Base-by-base conservation (phyloP, 257 asterid genomes). In the Osmanthus fragrans region DNA sequence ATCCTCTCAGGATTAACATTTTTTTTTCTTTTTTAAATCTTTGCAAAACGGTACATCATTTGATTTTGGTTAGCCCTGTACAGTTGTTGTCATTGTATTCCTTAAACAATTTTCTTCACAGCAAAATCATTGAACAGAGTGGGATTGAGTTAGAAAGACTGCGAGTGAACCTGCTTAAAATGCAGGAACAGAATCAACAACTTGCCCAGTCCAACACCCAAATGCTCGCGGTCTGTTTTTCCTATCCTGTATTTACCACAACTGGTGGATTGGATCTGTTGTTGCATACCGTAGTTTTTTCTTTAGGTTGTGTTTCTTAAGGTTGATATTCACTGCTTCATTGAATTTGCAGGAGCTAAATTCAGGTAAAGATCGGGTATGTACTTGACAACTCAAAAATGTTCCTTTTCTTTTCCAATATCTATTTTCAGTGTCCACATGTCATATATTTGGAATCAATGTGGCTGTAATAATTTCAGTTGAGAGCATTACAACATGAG, bases 301-400 rank as follows among this genome's bases (percentile, higher is more conserved):
- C 16, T 15, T 58, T 58, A 58, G 66, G 30, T 8, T 3, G 11
- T 32, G 74, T n/a, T 23, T 72, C 9, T 18, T 12, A 70, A 63
- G 6, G 12, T 74, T 76, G 81, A 71, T 40, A n/a, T 34, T 70
- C 47, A 42, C 71, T 74, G 77, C 70, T 80, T 71, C 60, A 63
- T 74, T 71, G 47, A 72, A 27, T 30, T 72, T 86, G 83, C 94
- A 93, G 98, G 98, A 93, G 65, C 37, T 92, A 80, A 93, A 89
- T 85, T 85, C 90, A 67, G 81, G 85, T 75, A 92, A 86, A 89
- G 95, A 90, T 80, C 85, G 86, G 91, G 97, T 92, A 80, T 80
- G 92, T 74, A 72, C 74, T 63, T 7, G 12, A 15, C 39, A 33
- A 32, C 11, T 56, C 79, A 66, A 54, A 60, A 63, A 40, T 54